Percentiles rank a stretch among this genome's conserved stretches.
Conservation (phyloP, 805 yeast species). For the Brettanomyces sp. region DNA sequence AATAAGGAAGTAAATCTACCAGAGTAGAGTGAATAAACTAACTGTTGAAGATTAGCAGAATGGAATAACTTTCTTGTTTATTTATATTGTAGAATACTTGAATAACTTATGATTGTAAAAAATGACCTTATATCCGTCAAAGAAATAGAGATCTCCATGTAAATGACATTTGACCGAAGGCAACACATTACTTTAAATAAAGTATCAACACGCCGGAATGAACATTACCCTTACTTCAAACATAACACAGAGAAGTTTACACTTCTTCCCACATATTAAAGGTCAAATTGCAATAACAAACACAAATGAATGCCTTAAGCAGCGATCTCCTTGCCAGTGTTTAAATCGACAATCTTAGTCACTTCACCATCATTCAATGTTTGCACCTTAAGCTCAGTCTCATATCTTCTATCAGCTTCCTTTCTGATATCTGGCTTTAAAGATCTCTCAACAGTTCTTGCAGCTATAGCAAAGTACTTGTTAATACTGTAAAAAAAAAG, state of each 20-base stretch:
- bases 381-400: constrained; percentile 65
- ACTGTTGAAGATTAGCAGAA: too few species aligned
- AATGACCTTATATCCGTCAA: background rate
- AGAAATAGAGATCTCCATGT: too few species aligned
- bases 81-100: background rate
- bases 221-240: too few species aligned
- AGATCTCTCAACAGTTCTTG: constrained; percentile 78
- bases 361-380: constrained; percentile 61
- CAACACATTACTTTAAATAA: too few species aligned
- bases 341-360: constrained; percentile 17
- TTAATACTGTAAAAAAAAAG: constrained; percentile 41
- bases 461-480: constrained; percentile 86
- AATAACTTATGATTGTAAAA: background rate
- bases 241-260: too few species aligned
- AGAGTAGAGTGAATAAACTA: too few species aligned
- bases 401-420: constrained; percentile 61
- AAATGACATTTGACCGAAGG: too few species aligned
- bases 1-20: too few species aligned
- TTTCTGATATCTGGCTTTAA: constrained; percentile 80
- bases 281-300: background rate
- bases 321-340: constrained; percentile 11
- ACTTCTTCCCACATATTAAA: background rate
- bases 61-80: background rate
- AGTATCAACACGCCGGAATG: too few species aligned
- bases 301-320: constrained; percentile 1